Evolutionary conservation across 164 flowering plant genomes (phyloP).

Genomic region (Chimonanthus salicifolius): DNA sequence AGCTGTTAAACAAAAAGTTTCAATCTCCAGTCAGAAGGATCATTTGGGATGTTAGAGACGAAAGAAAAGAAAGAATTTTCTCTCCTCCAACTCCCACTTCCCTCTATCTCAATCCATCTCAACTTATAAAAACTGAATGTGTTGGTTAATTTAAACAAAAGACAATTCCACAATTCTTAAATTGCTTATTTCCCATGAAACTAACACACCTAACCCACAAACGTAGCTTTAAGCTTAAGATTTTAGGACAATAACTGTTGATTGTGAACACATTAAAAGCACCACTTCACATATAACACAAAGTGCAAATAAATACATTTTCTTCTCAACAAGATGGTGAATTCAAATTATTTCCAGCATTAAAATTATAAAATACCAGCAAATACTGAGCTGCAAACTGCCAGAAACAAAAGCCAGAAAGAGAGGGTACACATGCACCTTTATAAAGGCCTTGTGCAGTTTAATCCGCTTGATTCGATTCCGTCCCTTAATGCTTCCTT

Average conservation of each 20-base stretch:
- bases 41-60: too few relatives aligned
- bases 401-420: neutral
- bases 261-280: neutral
- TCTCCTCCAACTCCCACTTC: too few relatives aligned
- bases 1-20: too few relatives aligned
- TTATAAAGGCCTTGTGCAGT: constrained; percentile 52
- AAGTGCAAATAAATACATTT: neutral
- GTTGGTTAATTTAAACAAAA: too few relatives aligned
- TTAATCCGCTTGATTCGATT: constrained; percentile 71
- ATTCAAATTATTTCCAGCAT: neutral
- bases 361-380: neutral
- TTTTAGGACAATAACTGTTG: neutral
- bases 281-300: neutral
- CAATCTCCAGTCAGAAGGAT: too few relatives aligned
- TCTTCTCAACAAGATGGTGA: neutral
- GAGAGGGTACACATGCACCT: constrained; percentile 29
- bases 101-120: too few relatives aligned
- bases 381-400: neutral
- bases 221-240: neutral
- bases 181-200: too few relatives aligned
- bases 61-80: too few relatives aligned
- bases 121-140: too few relatives aligned
- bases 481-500: constrained; percentile 73
- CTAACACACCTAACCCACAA: neutral
- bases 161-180: too few relatives aligned